Base-by-base conservation (phyloP, 2,329 filamentous ascomycete genomes). In the Leptographium lundbergii region DNA sequence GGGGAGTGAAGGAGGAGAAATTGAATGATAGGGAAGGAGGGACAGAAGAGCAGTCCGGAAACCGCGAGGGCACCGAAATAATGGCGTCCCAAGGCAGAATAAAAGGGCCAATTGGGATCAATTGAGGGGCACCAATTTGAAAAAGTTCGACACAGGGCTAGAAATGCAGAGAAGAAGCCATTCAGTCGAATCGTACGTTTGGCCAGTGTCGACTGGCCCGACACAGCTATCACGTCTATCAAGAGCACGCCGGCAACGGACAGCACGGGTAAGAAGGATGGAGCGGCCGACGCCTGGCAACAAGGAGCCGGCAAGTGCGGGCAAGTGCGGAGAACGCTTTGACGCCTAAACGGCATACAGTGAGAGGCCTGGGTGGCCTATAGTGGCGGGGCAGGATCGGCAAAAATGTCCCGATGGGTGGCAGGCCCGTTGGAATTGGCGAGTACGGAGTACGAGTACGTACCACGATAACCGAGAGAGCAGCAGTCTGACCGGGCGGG, bases 341-440 rank as follows among this genome's bases (percentile, higher is more conserved):
- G 42, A 27, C 24, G 47, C 25, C 24, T 25, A 24, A 45, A 45
- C 42, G 42, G 42, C 42, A 45, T 45, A 45, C 19, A 14, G 13
- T 52, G 27, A 17, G 19, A 32, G 27, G 9, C 13, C 17, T 39
- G 27, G 29, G 27, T 13, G 13, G 34, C 5, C 32, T 22, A 39
- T n/a, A 22, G 52, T 39, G 32, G 32, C 34, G 13, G 47, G 42
- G 56, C 54, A 57, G 39, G 51, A 53, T 63, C 61, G 61, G 61
- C 61, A 63, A 42, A 60, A 60, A 55, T 60, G 54, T 57, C 52
- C 61, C 61, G 61, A 63, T 42, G 36, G 22, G 10, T 13, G 29
- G 27, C 29, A 19, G 51, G 27, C 29, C 48, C 24, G 27, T 9
- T 25, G 48, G 14, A 51, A 27, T 13, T 6, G 24, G 48, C 25